phyloP scores from a whole-genome alignment of 257 asterid species.

The Primulina eburnea region DNA sequence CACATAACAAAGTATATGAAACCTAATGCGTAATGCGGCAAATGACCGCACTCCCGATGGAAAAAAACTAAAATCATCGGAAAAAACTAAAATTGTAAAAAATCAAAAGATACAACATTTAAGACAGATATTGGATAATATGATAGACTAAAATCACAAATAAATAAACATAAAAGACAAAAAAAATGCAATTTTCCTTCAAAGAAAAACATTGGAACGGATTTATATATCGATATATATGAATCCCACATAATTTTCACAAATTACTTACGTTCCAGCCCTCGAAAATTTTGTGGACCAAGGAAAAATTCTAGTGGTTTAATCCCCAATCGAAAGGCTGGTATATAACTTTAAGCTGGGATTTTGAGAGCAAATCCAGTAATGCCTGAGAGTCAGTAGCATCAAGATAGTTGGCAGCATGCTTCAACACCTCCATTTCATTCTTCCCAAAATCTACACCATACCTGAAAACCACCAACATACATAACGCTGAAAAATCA shows the following conservation, averaged over 20 bases:
- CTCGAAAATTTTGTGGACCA: background rate
- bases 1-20: too few species aligned
- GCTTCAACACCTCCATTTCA: constrained; percentile 77
- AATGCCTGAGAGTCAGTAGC: constrained; percentile 47
- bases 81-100: too few species aligned
- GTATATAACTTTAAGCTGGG: constrained; percentile 63
- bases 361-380: constrained; percentile 58
- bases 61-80: too few species aligned
- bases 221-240: too few species aligned
- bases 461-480: constrained; percentile 44
- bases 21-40: too few species aligned
- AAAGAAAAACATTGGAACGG: too few species aligned
- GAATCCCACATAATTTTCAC: background rate
- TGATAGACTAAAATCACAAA: too few species aligned
- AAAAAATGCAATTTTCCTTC: too few species aligned
- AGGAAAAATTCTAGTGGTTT: constrained; percentile 40
- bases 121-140: too few species aligned
- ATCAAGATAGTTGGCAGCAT: constrained; percentile 75
- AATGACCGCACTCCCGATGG: too few species aligned
- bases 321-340: constrained; percentile 76
- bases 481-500: background rate
- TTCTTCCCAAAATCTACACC: constrained; percentile 75
- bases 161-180: too few species aligned
- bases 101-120: too few species aligned
- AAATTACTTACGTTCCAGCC: background rate